Conservation (phyloP, 805 yeast genomes). For the Lipomyces orientalis region DNA sequence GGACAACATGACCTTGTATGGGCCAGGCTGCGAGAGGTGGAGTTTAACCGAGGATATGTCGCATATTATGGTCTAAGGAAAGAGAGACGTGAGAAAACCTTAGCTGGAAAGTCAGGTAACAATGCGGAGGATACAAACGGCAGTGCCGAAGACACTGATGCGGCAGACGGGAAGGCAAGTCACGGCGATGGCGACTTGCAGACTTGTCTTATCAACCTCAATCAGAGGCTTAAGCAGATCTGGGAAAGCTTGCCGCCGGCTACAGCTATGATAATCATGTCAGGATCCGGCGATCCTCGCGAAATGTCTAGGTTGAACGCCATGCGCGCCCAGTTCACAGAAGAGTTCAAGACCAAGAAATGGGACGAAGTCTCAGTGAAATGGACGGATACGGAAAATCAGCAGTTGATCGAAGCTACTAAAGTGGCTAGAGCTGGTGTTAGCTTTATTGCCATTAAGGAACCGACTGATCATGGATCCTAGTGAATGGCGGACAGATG, state of each 20-base stretch:
- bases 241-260: constrained; percentile 61
- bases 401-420: constrained; percentile 55
- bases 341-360: constrained; percentile 52
- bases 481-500: not conserved
- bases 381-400: constrained; percentile 61
- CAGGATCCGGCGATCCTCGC: constrained; percentile 67
- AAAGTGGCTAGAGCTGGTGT: constrained; percentile 64
- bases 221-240: constrained; percentile 54
- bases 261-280: constrained; percentile 63
- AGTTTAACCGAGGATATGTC: constrained; percentile 50
- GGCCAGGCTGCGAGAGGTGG: constrained; percentile 65
- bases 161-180: constrained; percentile 4
- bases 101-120: not conserved
- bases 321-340: constrained; percentile 46
- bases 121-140: not conserved
- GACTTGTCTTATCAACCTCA: constrained; percentile 47
- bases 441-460: constrained; percentile 58
- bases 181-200: constrained; percentile 3
- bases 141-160: constrained; percentile 4
- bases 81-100: constrained; percentile 29
- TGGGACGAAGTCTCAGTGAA: constrained; percentile 52
- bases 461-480: constrained; percentile 1
- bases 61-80: constrained; percentile 12
- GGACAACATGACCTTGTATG: constrained; percentile 56
- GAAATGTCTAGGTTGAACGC: constrained; percentile 43